Evolutionary conservation across 345 rosid species (phyloP).

Genomic region (Populus ilicifolia): DNA sequence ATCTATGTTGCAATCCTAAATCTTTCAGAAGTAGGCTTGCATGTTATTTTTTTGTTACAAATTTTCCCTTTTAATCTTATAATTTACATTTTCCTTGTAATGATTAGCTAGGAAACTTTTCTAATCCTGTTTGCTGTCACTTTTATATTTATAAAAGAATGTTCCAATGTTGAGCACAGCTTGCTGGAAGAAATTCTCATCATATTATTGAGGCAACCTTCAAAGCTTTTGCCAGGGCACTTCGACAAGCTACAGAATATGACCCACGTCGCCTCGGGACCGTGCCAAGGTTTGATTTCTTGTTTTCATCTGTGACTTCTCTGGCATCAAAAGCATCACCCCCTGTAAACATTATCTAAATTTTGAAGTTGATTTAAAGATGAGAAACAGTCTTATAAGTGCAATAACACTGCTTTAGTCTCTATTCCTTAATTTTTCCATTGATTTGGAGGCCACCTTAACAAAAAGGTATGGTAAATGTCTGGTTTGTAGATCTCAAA

Average conservation of each 20-base stretch:
- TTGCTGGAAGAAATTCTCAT: slow-evolving; percentile 86
- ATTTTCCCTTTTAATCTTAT: not conserved
- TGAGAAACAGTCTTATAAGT: not conserved
- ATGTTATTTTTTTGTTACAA: not conserved
- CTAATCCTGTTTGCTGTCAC: not conserved
- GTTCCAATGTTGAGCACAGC: slow-evolving; percentile 40
- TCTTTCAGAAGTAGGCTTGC: not conserved
- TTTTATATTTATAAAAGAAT: not conserved
- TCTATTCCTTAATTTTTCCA: not conserved
- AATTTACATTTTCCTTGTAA: not conserved
- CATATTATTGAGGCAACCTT: slow-evolving; percentile 95
- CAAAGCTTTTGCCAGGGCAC: slow-evolving; percentile 96
- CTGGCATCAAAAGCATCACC: not conserved
- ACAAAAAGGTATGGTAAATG: not conserved
- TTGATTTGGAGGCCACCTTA: not conserved
- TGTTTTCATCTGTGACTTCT: not conserved
- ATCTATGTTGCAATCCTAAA: not conserved
- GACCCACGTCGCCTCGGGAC: slow-evolving; percentile 78
- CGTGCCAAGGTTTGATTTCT: slow-evolving; percentile 62
- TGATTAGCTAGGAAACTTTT: not conserved
- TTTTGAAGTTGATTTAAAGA: not conserved
- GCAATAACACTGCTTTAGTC: not conserved
- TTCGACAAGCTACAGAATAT: slow-evolving; percentile 76
- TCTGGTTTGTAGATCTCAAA: not conserved
- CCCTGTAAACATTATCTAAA: not conserved